Percentiles rank a stretch among this genome's conserved stretches.
These are phyloP conservation scores for Euclidium syriacum DNA, from an alignment of 345 rosid species.

Conservation along the genomic window DNA sequence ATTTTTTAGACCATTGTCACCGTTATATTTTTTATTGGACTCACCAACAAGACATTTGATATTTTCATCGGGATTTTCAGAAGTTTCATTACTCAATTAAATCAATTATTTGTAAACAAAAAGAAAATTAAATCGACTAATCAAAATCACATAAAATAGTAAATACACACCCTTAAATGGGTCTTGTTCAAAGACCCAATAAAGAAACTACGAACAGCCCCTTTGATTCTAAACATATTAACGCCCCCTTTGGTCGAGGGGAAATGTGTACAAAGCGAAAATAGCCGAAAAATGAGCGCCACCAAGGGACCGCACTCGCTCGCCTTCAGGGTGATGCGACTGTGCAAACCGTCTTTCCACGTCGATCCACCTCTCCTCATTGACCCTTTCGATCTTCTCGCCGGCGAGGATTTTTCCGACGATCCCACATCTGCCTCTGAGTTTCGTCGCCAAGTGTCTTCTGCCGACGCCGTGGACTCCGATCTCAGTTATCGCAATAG, in stretches of 20 bases:
- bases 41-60: too few species aligned
- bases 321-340: conserved; percentile 95
- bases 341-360: conserved; percentile 86
- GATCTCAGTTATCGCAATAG: conserved; percentile 72
- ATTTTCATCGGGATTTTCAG: too few species aligned
- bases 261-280: conserved; percentile 3
- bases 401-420: conserved; percentile 91
- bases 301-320: conserved; percentile 79
- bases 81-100: too few species aligned
- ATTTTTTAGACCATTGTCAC: too few species aligned
- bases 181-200: not conserved
- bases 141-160: too few species aligned
- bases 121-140: too few species aligned
- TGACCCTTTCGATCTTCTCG: conserved; percentile 81
- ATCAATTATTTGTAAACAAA: too few species aligned
- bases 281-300: conserved; percentile 24
- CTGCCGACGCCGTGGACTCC: conserved; percentile 37
- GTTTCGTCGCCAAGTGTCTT: conserved; percentile 19
- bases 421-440: conserved; percentile 62
- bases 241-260: not conserved
- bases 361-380: conserved; percentile 77
- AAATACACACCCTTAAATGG: too few species aligned
- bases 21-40: too few species aligned
- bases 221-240: not conserved
- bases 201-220: not conserved